These are phyloP conservation scores for Lichina pygmaea DNA, from an alignment of 495 filamentous ascomycete species.

Conservation along the genomic window DNA sequence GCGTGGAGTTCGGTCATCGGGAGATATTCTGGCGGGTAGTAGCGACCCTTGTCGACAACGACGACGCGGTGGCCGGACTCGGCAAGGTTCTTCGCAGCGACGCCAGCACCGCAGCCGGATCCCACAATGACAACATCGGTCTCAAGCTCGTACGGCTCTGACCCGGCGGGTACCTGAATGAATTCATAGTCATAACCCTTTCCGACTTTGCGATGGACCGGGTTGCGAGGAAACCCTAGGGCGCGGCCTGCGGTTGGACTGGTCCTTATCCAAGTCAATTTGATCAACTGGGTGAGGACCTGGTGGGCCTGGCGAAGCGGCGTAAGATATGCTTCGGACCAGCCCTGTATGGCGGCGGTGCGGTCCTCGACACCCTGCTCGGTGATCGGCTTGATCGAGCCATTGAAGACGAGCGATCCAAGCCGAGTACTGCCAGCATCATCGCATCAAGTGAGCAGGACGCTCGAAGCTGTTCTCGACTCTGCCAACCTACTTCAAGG, in stretches of 20 bases:
- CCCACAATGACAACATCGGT: slow-evolving; percentile 70
- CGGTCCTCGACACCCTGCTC: slow-evolving; percentile 32
- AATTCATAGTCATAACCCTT: slow-evolving; percentile 27
- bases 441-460: not conserved
- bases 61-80: slow-evolving; percentile 47
- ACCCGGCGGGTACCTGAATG: slow-evolving; percentile 19
- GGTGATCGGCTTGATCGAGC: slow-evolving; percentile 31
- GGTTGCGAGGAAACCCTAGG: slow-evolving; percentile 33
- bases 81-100: slow-evolving; percentile 55
- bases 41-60: slow-evolving; percentile 60
- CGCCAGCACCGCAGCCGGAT: slow-evolving; percentile 67
- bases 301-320: slow-evolving; percentile 30
- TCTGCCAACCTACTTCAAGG: slow-evolving; percentile 21
- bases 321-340: slow-evolving; percentile 28
- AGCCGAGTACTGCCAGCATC: slow-evolving; percentile 26
- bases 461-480: not conserved
- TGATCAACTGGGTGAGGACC: slow-evolving; percentile 24
- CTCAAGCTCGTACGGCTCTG: slow-evolving; percentile 28
- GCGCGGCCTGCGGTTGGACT: slow-evolving; percentile 27
- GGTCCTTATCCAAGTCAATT: slow-evolving; percentile 28
- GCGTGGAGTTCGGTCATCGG: slow-evolving; percentile 38
- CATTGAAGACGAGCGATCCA: slow-evolving; percentile 40
- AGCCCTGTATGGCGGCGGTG: slow-evolving; percentile 29
- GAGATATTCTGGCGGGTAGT: slow-evolving; percentile 42
- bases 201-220: slow-evolving; percentile 29